Conservation (phyloP, 2,329 filamentous ascomycete species). For the Uncinocarpus reesii region DNA sequence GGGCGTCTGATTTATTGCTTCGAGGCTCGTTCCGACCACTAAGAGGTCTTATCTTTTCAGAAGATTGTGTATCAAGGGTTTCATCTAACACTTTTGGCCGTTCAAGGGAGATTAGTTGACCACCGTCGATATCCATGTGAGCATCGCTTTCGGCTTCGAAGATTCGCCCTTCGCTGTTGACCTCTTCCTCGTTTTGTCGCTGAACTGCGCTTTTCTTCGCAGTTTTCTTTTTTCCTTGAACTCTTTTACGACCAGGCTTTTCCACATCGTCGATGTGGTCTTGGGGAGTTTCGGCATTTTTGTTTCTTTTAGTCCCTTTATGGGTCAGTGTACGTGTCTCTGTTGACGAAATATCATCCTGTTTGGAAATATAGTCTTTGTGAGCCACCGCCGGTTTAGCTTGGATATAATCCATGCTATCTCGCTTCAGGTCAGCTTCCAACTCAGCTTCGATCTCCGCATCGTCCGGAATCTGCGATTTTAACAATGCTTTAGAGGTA, state of each 20-base stretch:
- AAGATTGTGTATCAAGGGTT: slow-evolving; percentile 8
- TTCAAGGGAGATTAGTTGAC: neutral
- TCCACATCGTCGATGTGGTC: slow-evolving; percentile 9
- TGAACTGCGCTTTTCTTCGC: slow-evolving; percentile 3
- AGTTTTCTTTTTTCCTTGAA: slow-evolving; percentile 4
- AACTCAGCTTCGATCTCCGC: slow-evolving; percentile 57
- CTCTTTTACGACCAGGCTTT: slow-evolving; percentile 2
- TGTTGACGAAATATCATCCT: neutral
- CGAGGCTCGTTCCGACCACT: slow-evolving; percentile 11
- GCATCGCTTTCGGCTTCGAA: neutral
- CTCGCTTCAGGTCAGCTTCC: slow-evolving; percentile 50
- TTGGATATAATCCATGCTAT: neutral
- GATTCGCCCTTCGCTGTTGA: neutral
- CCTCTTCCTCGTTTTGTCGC: neutral
- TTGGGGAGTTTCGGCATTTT: slow-evolving; percentile 11
- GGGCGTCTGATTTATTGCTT: slow-evolving; percentile 3
- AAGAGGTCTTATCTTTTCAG: slow-evolving; percentile 7
- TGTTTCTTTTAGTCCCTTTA: slow-evolving; percentile 10
- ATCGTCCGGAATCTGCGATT: slow-evolving; percentile 46
- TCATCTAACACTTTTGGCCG: neutral
- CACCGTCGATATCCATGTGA: slow-evolving; percentile 1
- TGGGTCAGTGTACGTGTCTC: neutral
- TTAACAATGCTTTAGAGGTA: slow-evolving; percentile 39
- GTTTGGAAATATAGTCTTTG: neutral
- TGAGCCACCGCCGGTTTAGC: neutral